Base-by-base conservation (phyloP, 2,329 filamentous ascomycete species). In the Penicillium crustosum region DNA sequence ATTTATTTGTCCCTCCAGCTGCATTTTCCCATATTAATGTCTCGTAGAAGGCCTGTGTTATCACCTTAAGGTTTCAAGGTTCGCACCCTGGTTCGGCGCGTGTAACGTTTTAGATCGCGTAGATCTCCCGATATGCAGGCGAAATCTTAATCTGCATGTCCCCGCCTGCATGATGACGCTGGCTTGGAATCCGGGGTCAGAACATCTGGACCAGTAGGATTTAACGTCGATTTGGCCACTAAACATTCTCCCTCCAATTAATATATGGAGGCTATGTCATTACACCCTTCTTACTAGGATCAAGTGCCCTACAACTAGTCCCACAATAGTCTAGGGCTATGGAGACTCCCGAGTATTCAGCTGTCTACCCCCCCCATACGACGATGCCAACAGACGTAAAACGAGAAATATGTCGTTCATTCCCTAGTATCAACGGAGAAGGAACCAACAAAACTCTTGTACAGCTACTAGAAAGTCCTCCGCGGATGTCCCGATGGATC, bases 401-500 rank as follows among this genome's bases (percentile, higher is more conserved):
- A 1, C 13, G 1, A 9, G 8, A 35, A 5, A 49, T 9, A 12
- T 4, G 8, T 21, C 17, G 5, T 51, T 33, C 13, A 33, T 51
- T 39, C 35, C 17, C n/a, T 23, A 23, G 9, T 19, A 17, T 1
- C 7, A 12, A 19, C 21, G 6, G 19, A 17, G 7, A 27, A 31
- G 5, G 4, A 15, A 6, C 25, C 13, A 39, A 41, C 10, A 23
- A 13, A 15, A 33, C 3, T n/a, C 4, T 9, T 41, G 6, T 49
- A 31, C 12, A 49, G 27, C 27, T 13, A 39, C 15, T 56, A 52
- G 25, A 51, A 44, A 2, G 38, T 56, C 48, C 53, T 56, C 12
- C 23, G 31, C 6, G 53, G 53, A 52, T 51, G 31, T 9, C 53
- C 53, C 1, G 53, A 56, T 10, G 53, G 53, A 52, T 56, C 53